Evolutionary conservation across 2,329 filamentous ascomycete genomes (phyloP), one percentile per base, ranked within the genome.

Genomic region (Paraphoma chrysanthemicola): DNA sequence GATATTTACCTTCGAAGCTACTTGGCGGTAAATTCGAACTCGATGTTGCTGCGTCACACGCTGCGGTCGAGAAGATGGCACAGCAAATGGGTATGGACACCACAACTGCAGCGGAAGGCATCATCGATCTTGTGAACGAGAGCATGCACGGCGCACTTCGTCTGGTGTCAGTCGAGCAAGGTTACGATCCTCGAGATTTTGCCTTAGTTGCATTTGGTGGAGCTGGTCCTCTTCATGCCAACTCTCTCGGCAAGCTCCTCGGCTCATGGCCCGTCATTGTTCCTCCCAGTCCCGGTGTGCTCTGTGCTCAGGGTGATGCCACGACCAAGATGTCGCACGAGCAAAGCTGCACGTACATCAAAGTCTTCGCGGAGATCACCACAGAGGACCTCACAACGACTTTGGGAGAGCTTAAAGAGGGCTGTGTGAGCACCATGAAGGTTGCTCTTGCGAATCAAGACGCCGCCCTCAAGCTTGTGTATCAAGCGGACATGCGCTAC

Each of bases 221-320:
- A 48, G 82, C 81, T 18, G 82, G 82, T 0, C 82, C 82, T 16
- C 71, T 83, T n/a, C 81, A 83, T 57, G 81, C 79, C 3, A 83
- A 83, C 49, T 79, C 80, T 3, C 72, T 83, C 1, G 82, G 81
- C 18, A 77, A 82, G 60, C 74, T 84, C 1, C 74, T 84, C 5
- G 79, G 80, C 0, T 79, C 81, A 2, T 83, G 79, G 78, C 81
- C 81, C 4, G 80, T 84, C n/a, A 82, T 83, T n/a, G 72, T 84
- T 2, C 82, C 82, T 10, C 80, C 79, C 1, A 80, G 80, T 1
- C 82, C 82, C 4, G 82, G 81, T 18, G 80, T 81, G 9, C 69
- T 83, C 0, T 84, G 81, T 56, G 81, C 82, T 2, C 78, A 81
- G 52, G 82, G 81, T 0, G 82, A 84, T 69, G 80, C 78, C 3